Base-by-base conservation (phyloP, 805 yeast genomes). In the Komagataella mondaviorum region DNA sequence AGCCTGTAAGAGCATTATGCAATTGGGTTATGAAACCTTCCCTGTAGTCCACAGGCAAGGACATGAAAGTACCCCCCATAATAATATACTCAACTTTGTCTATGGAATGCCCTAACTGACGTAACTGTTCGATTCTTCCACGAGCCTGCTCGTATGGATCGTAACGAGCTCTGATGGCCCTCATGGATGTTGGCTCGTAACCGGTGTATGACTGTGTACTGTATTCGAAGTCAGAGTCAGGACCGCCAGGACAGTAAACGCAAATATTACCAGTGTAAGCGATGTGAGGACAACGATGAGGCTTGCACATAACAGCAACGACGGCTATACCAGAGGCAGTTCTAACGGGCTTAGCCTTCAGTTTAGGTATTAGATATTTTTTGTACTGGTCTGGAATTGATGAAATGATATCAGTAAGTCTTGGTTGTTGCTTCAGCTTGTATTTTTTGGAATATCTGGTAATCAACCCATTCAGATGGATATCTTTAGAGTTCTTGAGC, bases 41-140 rank as follows among this genome's bases (percentile, higher is more conserved):
- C 54, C 99, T 75, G 68, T 93, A 93, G 50, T 85, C 91, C 50
- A 80, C 76, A 16, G 96, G 95, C 54, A 93, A 73, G 2, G 96
- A 85, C 99, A 93, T 93, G 66, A 93, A 93, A 0, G 99, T 93
- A 56, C 99, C 99, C 51, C 99, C 99, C 99, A 93, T 93, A 56
- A 93, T 83, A 56, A 93, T 93, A 64, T 93, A 93, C 66, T 93
- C 99, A 12, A 93, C 99, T 63, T 93, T 93, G 64, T 93, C 99
- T 47, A 93, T 91, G 1, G 95, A 84, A 63, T 93, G 99, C 12
- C 99, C 99, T 54, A 93, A 73, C 66, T 86, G 96, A 57, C 96
- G 80, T 56, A 93, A 75, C 72, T 93, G 99, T 62, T 93, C 99
- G 45, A 93, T 83, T 65, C 99, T 81, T 49, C 99, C 99, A 63